Base-by-base conservation (phyloP, 2,329 filamentous ascomycete species). In the Ophiostoma perfectum region DNA sequence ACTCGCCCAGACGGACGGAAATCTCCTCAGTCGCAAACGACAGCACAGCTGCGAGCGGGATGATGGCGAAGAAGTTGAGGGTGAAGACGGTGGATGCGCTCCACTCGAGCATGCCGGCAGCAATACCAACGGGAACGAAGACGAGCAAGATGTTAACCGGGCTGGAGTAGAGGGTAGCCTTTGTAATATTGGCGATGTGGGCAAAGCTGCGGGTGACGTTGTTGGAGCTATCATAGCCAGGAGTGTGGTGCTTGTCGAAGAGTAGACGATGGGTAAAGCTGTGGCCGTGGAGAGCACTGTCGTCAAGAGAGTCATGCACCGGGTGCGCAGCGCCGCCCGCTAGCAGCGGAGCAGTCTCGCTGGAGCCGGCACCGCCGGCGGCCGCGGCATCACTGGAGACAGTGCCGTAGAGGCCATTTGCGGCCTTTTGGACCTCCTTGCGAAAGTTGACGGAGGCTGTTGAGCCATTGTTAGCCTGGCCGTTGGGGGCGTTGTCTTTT, bases 1-100 rank as follows among this genome's bases (percentile, higher is more conserved):
- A 90, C 74, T 92, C 88, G 64, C 90, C 90, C 38, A 93, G 79
- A 75, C 89, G 89, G 14, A 84, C 81, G 3, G 89, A 88, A 70
- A 93, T 86, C 78, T 93, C 89, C 77, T 93, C 90, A 1, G 90
- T 97, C 0, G 92, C 91, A 74, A 90, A 96, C 73, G 90, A 90
- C 38, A 98, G 82, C 81, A 97, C 88, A 14, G 90, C 91, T 2
- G 94, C 94, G 55, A 97, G 83, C 0, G 93, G 93, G 70, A 97
- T 89, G 73, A 97, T 97, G 70, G 90, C 90, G 73, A 93, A 84
- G 80, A 93, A 93, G 80, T 93, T 93, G 76, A 93, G 84, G 65
- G 86, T 81, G 77, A 93, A 93, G 72, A 92, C 84, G 68, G 85
- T 84, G 11, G 87, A 86, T 0, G 90, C 84, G 74, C 83, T 81